Evolutionary conservation across 1,284 basidiomycete genomes (phyloP).

Genomic region (Cutaneotrichosporon spelunceum): DNA sequence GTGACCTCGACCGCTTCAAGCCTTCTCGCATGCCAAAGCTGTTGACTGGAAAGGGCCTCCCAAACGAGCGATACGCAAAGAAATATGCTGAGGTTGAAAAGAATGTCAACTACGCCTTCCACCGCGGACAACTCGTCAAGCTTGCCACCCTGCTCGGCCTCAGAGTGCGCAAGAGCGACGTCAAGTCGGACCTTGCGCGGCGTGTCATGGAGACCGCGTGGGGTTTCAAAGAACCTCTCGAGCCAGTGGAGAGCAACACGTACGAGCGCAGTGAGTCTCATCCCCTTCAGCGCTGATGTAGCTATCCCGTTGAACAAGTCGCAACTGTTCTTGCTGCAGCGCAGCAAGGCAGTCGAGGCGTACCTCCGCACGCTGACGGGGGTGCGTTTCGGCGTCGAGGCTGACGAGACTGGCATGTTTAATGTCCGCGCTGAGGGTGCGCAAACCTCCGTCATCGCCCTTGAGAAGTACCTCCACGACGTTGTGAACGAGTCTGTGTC

Average conservation of each 20-base stretch:
- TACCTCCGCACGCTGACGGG: conserved; percentile 6
- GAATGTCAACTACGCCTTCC: conserved; percentile 25
- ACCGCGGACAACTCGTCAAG: conserved; percentile 17
- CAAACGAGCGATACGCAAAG: background rate
- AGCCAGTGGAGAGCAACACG: background rate
- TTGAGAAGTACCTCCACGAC: conserved; percentile 1
- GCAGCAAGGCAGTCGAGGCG: conserved; percentile 5
- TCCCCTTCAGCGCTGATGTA: conserved; percentile 1
- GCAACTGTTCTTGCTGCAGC: conserved; percentile 27
- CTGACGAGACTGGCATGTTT: background rate
- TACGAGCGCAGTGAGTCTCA: background rate
- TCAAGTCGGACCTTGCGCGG: conserved; percentile 9
- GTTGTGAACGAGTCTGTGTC: background rate
- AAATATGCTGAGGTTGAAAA: background rate
- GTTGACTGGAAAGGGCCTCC: background rate
- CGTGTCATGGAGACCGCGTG: conserved; percentile 19
- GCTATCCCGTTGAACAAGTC: conserved; percentile 16
- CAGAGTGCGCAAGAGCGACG: background rate
- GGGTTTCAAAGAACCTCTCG: conserved; percentile 18
- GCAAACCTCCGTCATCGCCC: background rate
- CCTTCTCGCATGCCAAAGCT: background rate
- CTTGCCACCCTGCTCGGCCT: conserved; percentile 14
- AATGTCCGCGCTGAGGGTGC: background rate
- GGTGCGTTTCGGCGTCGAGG: conserved; percentile 6
- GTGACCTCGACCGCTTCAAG: conserved; percentile 5